Evolutionary conservation across 805 yeast genomes (phyloP), one percentile per base, ranked within the genome.

Genomic region (Lipomyces oligophaga): DNA sequence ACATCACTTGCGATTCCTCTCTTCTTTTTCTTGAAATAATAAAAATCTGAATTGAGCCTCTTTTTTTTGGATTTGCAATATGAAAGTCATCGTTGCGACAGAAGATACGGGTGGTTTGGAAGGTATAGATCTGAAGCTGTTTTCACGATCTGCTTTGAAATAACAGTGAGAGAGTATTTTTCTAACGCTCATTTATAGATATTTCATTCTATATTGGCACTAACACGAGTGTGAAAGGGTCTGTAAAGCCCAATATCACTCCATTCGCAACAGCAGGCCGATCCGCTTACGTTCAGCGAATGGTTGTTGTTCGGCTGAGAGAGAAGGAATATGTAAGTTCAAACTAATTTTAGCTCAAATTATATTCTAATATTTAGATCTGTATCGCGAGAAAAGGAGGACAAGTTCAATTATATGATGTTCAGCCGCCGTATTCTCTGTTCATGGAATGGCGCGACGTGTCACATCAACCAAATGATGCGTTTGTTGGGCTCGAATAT

Each of bases 211-310:
- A 68, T 16, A 68, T 73, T 41, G 90, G 89, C 0, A 81, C 90
- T 0, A 94, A 89, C 59, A 87, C 96, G 2, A 83, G 96, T 4
- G 70, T 72, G 34, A 79, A 81, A 59, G 75, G 76, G 27, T 82
- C 83, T 0, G 65, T 69, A 10, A 85, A 81, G 60, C 94, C 95
- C 0, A 72, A 70, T 41, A 70, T 81, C 10, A 71, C 67, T 36
- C 67, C 73, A 20, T 70, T 71, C 16, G 52, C 56, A 1, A 61
- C 64, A 4, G 65, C 70, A 38, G 78, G 77, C 3, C 57, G 71
- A 3, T 30, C 54, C 2, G 26, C 49, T 6, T 51, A 49, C 27
- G 54, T 51, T 18, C 55, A 51, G 47, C 45, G 47, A 5, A 51
- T 51, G 55, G 41, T 32, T 4, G 13, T 49, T 27, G 41, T 44